A percentile compares a stretch with the other conserved stretches of the same genome.
phyloP scores from a whole-genome alignment of 345 rosid species.

The Diplotaxis tenuifolia region DNA sequence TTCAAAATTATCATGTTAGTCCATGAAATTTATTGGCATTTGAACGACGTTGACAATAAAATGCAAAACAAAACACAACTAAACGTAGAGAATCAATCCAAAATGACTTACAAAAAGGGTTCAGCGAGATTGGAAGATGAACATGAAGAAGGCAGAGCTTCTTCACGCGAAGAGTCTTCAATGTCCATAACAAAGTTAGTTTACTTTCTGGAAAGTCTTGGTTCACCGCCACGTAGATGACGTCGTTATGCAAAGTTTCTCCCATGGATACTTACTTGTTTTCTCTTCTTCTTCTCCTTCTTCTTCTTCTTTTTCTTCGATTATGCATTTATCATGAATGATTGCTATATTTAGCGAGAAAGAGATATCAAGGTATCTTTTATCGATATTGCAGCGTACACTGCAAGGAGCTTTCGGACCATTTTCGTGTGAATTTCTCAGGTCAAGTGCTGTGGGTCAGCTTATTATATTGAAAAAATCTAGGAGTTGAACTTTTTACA shows the following conservation, averaged over 20 bases:
- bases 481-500: conserved; percentile 8
- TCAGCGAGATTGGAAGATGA: conserved; percentile 39
- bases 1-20: not conserved
- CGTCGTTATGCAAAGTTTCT: conserved; percentile 15
- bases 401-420: conserved; percentile 20
- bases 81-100: not conserved
- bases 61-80: not conserved
- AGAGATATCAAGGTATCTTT: not conserved
- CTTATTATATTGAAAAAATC: conserved; percentile 8
- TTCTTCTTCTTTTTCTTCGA: not conserved
- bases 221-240: conserved; percentile 60
- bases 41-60: not conserved
- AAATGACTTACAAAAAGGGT: conserved; percentile 29
- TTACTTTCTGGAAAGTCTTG: conserved; percentile 43
- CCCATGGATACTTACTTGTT: conserved; percentile 31
- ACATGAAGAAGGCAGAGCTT: conserved; percentile 46
- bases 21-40: not conserved
- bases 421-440: not conserved
- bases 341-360: not conserved
- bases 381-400: not conserved
- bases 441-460: conserved; percentile 18
- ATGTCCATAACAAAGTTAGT: conserved; percentile 50
- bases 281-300: too few relatives aligned
- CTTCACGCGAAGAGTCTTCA: conserved; percentile 36
- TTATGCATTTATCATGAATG: not conserved